Evolutionary conservation across 1,284 basidiomycete species (phyloP).

Genomic region (Ustilago sp.): DNA sequence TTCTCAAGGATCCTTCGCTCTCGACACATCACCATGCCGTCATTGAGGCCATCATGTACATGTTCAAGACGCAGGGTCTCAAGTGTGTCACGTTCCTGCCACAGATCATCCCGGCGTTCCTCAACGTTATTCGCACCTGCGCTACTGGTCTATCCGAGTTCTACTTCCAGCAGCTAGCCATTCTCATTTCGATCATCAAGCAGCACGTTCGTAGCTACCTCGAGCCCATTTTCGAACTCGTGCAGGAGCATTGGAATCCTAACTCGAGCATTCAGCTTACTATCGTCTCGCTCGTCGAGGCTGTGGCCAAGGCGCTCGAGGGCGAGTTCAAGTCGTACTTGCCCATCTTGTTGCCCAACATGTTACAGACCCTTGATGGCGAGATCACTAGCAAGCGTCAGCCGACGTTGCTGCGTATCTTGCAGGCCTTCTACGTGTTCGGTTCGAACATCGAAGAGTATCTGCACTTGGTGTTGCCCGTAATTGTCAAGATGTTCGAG

Average conservation of each 20-base stretch:
- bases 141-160: slow-evolving; percentile 85
- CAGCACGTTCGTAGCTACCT: slow-evolving; percentile 88
- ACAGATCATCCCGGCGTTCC: slow-evolving; percentile 96
- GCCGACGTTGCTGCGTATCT: slow-evolving; percentile 86
- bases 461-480: slow-evolving; percentile 93
- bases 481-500: slow-evolving; percentile 93
- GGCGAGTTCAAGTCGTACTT: slow-evolving; percentile 98
- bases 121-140: slow-evolving; percentile 85
- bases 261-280: slow-evolving; percentile 87
- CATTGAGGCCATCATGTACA: slow-evolving; percentile 98
- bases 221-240: slow-evolving; percentile 67
- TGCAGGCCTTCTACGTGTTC: slow-evolving; percentile 92
- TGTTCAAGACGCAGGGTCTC: slow-evolving; percentile 97
- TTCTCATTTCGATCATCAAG: slow-evolving; percentile 95
- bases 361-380: slow-evolving; percentile 81
- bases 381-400: slow-evolving; percentile 71
- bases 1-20: slow-evolving; percentile 77
- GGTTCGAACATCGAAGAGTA: slow-evolving; percentile 98
- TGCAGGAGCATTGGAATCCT: slow-evolving; percentile 68
- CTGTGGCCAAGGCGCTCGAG: slow-evolving; percentile 93
- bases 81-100: slow-evolving; percentile 96
- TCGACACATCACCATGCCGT: slow-evolving; percentile 79
- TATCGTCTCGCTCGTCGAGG: slow-evolving; percentile 91
- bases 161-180: slow-evolving; percentile 94
- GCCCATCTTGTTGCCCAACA: slow-evolving; percentile 88